These are phyloP conservation scores for Aspergillus quadricinctus DNA, from an alignment of 2,329 filamentous ascomycete genomes.

Conservation along the genomic window DNA sequence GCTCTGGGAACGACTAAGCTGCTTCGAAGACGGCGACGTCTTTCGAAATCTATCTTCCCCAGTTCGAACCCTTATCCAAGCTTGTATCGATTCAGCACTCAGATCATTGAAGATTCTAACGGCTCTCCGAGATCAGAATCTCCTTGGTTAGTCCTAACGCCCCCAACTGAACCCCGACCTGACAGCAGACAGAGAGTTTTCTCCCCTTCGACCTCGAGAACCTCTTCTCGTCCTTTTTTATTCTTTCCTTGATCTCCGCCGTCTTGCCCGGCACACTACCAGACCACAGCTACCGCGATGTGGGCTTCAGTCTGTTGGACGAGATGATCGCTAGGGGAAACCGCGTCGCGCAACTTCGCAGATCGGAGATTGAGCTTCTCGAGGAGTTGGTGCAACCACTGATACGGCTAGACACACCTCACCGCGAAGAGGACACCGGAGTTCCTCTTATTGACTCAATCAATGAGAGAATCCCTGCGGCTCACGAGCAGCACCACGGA, in stretches of 20 bases:
- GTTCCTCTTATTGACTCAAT: background rate
- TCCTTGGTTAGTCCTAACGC: constrained; percentile 13
- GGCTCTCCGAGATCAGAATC: constrained; percentile 20
- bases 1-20: constrained; percentile 16
- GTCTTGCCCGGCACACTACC: constrained; percentile 42
- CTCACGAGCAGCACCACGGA: background rate
- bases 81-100: constrained; percentile 20
- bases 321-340: constrained; percentile 18
- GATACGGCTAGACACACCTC: background rate
- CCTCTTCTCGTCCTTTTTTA: constrained; percentile 31
- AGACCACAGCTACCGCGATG: constrained; percentile 40
- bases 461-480: background rate
- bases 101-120: constrained; percentile 19
- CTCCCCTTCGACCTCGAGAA: constrained; percentile 32
- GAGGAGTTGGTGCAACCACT: constrained; percentile 17
- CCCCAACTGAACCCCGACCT: background rate
- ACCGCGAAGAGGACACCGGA: background rate
- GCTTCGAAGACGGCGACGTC: constrained; percentile 13
- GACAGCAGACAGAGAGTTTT: constrained; percentile 20
- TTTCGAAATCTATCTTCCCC: constrained; percentile 16
- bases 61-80: constrained; percentile 17
- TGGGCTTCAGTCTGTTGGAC: constrained; percentile 13
- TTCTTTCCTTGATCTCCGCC: constrained; percentile 28
- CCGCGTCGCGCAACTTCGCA: constrained; percentile 18
- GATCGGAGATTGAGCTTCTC: constrained; percentile 18